These are phyloP conservation scores for Sutorius australiensis DNA, from an alignment of 768 basidiomycete species.

Conservation along the genomic window DNA sequence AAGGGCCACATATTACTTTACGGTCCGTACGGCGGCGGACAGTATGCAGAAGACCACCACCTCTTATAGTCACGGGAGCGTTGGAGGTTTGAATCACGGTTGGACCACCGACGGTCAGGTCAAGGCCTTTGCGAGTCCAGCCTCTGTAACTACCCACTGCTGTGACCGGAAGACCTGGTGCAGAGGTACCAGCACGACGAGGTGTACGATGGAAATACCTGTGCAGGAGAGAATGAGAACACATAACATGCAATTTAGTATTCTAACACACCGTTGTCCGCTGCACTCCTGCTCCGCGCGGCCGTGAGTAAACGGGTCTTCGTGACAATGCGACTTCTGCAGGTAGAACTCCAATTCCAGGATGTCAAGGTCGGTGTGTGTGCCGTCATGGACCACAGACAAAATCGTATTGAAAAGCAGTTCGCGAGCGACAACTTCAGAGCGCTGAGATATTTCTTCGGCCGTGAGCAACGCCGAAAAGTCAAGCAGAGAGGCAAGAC, in stretches of 20 bases:
- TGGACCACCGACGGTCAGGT: conserved; percentile 59
- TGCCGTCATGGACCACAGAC: conserved; percentile 34
- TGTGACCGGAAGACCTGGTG: conserved; percentile 36
- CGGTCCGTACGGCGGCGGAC: conserved; percentile 46
- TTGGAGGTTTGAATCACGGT: conserved; percentile 10
- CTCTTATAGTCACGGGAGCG: conserved; percentile 37
- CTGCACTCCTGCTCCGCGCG: conserved; percentile 58
- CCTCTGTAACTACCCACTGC: conserved; percentile 56
- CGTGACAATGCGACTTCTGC: conserved; percentile 51
- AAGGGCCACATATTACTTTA: conserved; percentile 69
- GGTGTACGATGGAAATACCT: conserved; percentile 84
- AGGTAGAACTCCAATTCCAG: conserved; percentile 82
- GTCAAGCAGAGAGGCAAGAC: conserved; percentile 38
- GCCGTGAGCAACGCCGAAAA: conserved; percentile 39
- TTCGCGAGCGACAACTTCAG: conserved; percentile 44
- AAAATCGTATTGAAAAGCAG: conserved; percentile 47
- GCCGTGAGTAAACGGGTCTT: conserved; percentile 76
- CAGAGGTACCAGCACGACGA: conserved; percentile 39
- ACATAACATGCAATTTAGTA: background rate
- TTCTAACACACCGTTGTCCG: conserved; percentile 52
- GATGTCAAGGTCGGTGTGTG: conserved; percentile 48
- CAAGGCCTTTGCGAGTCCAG: conserved; percentile 75
- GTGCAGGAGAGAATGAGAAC: background rate
- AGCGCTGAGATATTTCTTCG: conserved; percentile 41
- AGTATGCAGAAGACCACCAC: conserved; percentile 69